Conservation (phyloP, 805 yeast species). For the Saturnispora sekii region DNA sequence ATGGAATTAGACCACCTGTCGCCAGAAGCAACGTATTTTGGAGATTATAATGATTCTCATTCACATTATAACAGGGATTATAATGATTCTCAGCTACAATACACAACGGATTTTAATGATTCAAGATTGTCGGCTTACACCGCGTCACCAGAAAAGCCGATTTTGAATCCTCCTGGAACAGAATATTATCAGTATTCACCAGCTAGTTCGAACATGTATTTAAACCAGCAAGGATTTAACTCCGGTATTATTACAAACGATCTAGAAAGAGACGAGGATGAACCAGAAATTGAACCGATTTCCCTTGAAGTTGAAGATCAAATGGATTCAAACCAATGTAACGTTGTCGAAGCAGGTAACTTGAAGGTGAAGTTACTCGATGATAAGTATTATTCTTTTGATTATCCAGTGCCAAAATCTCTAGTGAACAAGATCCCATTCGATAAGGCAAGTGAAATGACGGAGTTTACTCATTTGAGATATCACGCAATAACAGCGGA, state of each 20-base stretch:
- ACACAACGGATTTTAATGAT: background rate
- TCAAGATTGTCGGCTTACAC: constrained; percentile 2
- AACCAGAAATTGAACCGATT: constrained; percentile 19
- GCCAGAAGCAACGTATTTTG: background rate
- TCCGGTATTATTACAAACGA: constrained; percentile 14
- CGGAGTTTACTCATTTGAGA: constrained; percentile 69
- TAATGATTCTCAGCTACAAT: background rate
- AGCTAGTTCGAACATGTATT: constrained; percentile 7
- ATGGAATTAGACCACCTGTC: background rate
- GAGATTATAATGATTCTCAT: background rate
- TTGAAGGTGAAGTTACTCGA: constrained; percentile 40
- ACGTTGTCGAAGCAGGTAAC: constrained; percentile 22
- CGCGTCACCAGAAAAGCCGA: background rate
- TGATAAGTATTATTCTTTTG: constrained; percentile 68
- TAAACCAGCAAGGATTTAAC: background rate
- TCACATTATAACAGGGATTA: background rate
- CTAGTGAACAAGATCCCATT: constrained; percentile 40
- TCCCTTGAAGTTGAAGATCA: constrained; percentile 8
- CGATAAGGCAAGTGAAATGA: constrained; percentile 28
- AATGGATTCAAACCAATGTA: constrained; percentile 14
- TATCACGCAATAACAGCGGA: constrained; percentile 93
- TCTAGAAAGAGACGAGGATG: constrained; percentile 24
- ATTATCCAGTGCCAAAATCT: constrained; percentile 71
- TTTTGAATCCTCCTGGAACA: constrained; percentile 1
- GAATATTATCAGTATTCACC: constrained; percentile 10